Evolutionary conservation across 495 filamentous ascomycete genomes (phyloP).

Genomic region (Aspergillus carlsbadensis): DNA sequence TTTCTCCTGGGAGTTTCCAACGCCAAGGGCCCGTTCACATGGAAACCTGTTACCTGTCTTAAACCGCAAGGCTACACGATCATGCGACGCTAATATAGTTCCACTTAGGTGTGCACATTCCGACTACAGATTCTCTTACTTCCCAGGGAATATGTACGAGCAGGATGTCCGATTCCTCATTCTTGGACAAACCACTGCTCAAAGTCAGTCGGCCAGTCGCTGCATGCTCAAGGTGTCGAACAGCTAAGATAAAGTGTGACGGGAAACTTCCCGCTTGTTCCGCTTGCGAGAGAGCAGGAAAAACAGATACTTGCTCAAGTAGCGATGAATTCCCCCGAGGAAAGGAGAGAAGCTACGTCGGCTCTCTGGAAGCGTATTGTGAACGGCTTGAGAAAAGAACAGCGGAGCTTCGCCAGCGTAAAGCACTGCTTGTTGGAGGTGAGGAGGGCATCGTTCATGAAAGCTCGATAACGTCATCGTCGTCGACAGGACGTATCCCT

Average conservation of each 20-base stretch:
- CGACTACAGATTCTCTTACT: not conserved
- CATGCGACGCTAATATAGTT: too few species aligned
- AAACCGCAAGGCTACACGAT: too few species aligned
- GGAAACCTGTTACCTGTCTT: too few species aligned
- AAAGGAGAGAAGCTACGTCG: constrained; percentile 93
- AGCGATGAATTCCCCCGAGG: constrained; percentile 93
- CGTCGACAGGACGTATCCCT: constrained; percentile 38
- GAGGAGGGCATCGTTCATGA: constrained; percentile 59
- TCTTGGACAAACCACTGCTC: constrained; percentile 72
- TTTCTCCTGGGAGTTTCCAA: too few species aligned
- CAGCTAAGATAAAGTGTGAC: constrained; percentile 94
- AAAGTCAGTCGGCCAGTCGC: constrained; percentile 89
- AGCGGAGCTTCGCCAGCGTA: constrained; percentile 53
- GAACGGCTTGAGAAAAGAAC: constrained; percentile 80
- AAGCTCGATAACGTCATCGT: constrained; percentile 43
- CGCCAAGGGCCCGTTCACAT: too few species aligned
- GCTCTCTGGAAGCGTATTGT: constrained; percentile 81
- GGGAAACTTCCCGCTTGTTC: constrained; percentile 92
- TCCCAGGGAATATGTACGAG: constrained; percentile 20
- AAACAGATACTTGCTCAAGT: constrained; percentile 80
- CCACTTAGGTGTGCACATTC: not conserved
- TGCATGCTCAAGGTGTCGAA: constrained; percentile 88
- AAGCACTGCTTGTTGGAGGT: constrained; percentile 58
- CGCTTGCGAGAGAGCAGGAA: constrained; percentile 83
- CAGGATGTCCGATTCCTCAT: constrained; percentile 33